These are phyloP conservation scores for Podaxis sp. DNA, from an alignment of 768 basidiomycete genomes.

Conservation along the genomic window DNA sequence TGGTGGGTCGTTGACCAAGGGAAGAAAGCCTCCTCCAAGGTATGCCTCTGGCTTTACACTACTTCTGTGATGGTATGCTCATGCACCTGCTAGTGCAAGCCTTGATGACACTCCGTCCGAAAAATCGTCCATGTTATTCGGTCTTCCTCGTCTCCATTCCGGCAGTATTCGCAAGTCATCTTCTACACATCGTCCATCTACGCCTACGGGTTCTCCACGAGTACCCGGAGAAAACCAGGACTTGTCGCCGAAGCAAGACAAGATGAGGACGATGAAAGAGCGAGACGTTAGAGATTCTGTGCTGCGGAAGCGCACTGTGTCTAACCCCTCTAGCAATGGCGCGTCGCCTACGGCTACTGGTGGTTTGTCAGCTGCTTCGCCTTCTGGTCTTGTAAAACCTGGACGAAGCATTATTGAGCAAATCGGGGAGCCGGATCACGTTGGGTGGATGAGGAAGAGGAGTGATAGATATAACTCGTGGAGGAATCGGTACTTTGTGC, in stretches of 20 bases:
- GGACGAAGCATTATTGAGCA: constrained; percentile 82
- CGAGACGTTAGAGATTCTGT: constrained; percentile 21
- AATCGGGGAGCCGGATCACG: constrained; percentile 87
- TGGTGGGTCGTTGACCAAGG: constrained; percentile 57
- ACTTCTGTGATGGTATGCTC: background rate
- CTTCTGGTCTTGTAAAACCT: constrained; percentile 41
- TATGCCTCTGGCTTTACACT: constrained; percentile 28
- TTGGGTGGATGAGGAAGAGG: constrained; percentile 95
- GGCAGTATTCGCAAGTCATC: constrained; percentile 39
- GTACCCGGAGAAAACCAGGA: constrained; percentile 16
- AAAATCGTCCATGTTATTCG: constrained; percentile 39
- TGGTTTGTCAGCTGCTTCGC: constrained; percentile 16
- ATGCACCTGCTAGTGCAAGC: background rate
- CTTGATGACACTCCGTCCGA: constrained; percentile 23
- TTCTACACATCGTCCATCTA: constrained; percentile 39
- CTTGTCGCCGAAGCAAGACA: constrained; percentile 8
- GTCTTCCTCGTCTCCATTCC: constrained; percentile 47
- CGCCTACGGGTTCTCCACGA: constrained; percentile 23
- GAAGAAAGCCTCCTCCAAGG: constrained; percentile 79
- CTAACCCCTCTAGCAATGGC: constrained; percentile 21
- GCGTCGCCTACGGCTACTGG: constrained; percentile 12
- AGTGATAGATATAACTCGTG: constrained; percentile 91
- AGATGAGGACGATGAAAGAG: constrained; percentile 25
- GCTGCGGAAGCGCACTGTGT: constrained; percentile 58
- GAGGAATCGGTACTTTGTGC: constrained; percentile 89